phyloP scores from a whole-genome alignment of 495 filamentous ascomycete genomes.

The Lophiotrema nucula region DNA sequence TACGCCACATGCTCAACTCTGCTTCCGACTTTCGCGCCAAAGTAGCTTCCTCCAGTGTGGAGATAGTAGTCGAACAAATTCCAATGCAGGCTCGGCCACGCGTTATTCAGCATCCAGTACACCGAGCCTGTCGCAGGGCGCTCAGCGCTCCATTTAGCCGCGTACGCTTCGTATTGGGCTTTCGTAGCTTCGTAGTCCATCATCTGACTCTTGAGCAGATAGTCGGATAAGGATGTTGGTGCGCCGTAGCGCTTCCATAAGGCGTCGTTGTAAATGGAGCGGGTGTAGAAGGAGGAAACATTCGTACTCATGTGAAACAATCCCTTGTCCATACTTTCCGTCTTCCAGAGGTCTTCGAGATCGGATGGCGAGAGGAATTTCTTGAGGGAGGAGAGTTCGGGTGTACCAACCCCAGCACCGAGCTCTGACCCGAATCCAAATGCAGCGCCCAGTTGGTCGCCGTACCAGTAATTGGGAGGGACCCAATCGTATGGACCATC shows the following conservation, averaged over 20 bases:
- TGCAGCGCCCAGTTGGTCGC: constrained; percentile 52
- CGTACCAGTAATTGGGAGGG: constrained; percentile 64
- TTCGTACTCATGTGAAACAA: constrained; percentile 61
- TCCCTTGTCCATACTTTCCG: constrained; percentile 50
- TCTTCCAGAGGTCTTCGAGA: constrained; percentile 55
- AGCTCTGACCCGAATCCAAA: constrained; percentile 64
- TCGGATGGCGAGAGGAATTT: constrained; percentile 55
- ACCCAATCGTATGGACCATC: constrained; percentile 68
- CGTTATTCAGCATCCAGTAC: constrained; percentile 70
- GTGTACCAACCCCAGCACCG: constrained; percentile 62
- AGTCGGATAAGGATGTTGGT: constrained; percentile 54
- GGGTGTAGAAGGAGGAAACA: constrained; percentile 53
- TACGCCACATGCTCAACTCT: constrained; percentile 59
- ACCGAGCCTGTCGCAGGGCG: constrained; percentile 60
- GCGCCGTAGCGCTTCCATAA: constrained; percentile 53
- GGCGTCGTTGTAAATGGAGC: constrained; percentile 56
- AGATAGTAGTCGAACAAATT: constrained; percentile 66
- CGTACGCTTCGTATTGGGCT: constrained; percentile 59
- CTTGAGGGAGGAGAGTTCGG: constrained; percentile 53
- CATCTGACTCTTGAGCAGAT: constrained; percentile 45
- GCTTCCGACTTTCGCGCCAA: constrained; percentile 55
- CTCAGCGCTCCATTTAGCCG: constrained; percentile 48
- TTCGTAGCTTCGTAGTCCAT: constrained; percentile 63
- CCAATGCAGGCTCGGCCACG: constrained; percentile 67
- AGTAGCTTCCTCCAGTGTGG: constrained; percentile 57